phyloP scores from a whole-genome alignment of 2,329 filamentous ascomycete genomes.

The Metarhizium robertsii region DNA sequence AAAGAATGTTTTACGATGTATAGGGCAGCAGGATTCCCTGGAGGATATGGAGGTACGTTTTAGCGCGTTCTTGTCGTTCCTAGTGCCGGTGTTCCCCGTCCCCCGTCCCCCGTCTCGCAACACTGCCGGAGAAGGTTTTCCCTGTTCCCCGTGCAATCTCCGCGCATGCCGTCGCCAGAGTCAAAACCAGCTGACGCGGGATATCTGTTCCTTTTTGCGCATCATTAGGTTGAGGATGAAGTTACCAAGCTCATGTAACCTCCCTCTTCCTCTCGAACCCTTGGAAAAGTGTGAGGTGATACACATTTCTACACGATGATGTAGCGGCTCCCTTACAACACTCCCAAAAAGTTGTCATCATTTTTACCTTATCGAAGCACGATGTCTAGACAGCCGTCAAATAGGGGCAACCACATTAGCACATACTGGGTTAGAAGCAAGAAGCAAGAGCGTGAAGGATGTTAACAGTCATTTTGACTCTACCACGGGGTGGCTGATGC shows the following conservation, averaged over 20 bases:
- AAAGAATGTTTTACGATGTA: slow-evolving; percentile 95
- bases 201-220: slow-evolving; percentile 17
- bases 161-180: slow-evolving; percentile 10
- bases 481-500: slow-evolving; percentile 2
- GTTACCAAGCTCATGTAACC: slow-evolving; percentile 81
- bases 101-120: neutral
- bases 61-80: slow-evolving; percentile 8
- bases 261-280: neutral
- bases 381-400: neutral
- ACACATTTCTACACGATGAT: neutral
- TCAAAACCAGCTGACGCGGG: slow-evolving; percentile 20
- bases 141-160: neutral
- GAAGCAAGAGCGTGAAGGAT: neutral
- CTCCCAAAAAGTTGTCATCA: neutral
- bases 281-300: neutral
- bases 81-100: slow-evolving; percentile 1
- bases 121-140: neutral
- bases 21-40: slow-evolving; percentile 92
- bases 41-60: slow-evolving; percentile 97
- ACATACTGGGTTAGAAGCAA: neutral
- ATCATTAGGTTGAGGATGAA: slow-evolving; percentile 69
- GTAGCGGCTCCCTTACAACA: neutral
- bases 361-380: neutral
- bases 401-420: neutral
- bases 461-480: neutral